A percentile compares a stretch with the other conserved stretches of the same genome.
These are phyloP conservation scores for Zychaea mexicana DNA, from an alignment of 371 early-diverging fungal species.

Conservation along the genomic window DNA sequence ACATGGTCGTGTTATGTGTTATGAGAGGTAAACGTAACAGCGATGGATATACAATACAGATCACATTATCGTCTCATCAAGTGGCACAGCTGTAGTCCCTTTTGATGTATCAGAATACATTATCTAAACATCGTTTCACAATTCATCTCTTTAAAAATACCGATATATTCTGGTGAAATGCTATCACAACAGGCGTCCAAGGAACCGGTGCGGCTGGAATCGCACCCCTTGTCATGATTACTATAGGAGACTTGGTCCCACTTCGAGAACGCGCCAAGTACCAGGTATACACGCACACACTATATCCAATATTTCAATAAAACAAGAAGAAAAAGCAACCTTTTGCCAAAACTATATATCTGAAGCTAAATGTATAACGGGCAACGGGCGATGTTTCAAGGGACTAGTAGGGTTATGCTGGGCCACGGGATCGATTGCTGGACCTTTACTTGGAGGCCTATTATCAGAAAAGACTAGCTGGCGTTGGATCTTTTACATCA, in stretches of 20 bases:
- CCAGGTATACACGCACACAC: constrained; percentile 29
- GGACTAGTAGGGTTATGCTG: constrained; percentile 12
- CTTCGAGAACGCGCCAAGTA: constrained; percentile 61
- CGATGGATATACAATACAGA: no score
- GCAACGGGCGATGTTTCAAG: no score
- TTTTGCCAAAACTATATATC: neutral
- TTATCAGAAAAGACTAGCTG: constrained; percentile 38
- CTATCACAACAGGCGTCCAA: constrained; percentile 34
- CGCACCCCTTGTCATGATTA: constrained; percentile 55
- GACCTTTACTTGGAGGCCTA: constrained; percentile 46
- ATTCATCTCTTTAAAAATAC: no score
- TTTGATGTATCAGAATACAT: constrained; percentile 28
- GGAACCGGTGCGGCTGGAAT: constrained; percentile 67
- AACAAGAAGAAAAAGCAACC: no score
- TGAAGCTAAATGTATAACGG: neutral
- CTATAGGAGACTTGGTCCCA: constrained; percentile 63
- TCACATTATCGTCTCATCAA: no score
- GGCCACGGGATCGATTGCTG: constrained; percentile 19
- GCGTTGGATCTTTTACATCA: constrained; percentile 54
- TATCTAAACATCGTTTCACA: no score
- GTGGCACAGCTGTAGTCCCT: neutral
- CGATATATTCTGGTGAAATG: no score
- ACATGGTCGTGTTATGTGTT: constrained; percentile 2
- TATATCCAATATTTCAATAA: no score
- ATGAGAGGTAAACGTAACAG: constrained; percentile 6